phyloP scores from a whole-genome alignment of 139 green algal genomes.

The Picochlorum sp. region DNA sequence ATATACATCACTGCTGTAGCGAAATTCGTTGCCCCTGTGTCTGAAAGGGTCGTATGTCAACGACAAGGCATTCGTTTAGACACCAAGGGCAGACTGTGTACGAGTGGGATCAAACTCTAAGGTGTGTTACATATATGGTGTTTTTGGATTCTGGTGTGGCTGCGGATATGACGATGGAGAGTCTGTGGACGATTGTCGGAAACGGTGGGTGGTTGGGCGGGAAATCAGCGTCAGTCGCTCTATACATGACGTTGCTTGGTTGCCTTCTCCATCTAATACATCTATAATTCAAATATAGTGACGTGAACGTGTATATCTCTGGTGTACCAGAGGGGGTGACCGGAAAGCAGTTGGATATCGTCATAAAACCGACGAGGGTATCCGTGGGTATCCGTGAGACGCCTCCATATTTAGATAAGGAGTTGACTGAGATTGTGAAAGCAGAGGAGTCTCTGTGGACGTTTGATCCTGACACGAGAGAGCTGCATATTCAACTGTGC shows the following conservation, averaged over 20 bases:
- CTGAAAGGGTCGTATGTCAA: no score
- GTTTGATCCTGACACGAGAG: constrained; percentile 33
- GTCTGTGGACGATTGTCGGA: no score
- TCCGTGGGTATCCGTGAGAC: constrained; percentile 62
- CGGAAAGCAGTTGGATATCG: constrained; percentile 56
- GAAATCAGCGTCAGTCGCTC: no score
- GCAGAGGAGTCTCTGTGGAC: constrained; percentile 77
- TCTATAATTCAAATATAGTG: constrained; percentile 12
- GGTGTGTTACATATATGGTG: neutral
- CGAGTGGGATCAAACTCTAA: constrained; percentile 84
- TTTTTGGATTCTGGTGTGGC: no score
- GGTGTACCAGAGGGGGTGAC: constrained; percentile 53
- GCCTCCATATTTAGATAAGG: constrained; percentile 73
- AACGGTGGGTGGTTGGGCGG: no score
- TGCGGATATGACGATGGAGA: no score
- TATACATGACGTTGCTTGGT: no score
- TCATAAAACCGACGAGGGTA: constrained; percentile 48
- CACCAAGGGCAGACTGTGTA: constrained; percentile 60
- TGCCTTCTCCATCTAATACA: no score
- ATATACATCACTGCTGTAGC: no score
- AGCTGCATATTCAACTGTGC: constrained; percentile 52
- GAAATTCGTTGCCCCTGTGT: no score
- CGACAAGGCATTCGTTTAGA: constrained; percentile 33
- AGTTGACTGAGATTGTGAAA: constrained; percentile 52
- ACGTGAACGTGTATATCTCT: constrained; percentile 76